These are phyloP conservation scores for Amanita jacksonii DNA, from an alignment of 768 basidiomycete species.

Conservation along the genomic window DNA sequence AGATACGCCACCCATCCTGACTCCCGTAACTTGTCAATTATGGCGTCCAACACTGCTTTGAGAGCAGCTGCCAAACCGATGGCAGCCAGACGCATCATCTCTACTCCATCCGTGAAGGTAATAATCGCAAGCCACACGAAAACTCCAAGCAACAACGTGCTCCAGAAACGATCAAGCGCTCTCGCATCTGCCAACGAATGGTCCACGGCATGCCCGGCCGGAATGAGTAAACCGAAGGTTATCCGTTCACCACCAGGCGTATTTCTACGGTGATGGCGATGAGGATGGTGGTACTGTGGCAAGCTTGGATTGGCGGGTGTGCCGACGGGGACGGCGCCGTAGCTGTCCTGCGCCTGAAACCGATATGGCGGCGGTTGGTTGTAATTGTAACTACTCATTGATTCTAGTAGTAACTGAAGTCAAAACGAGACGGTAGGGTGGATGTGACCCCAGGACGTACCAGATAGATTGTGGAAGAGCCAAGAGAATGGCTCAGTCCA, in stretches of 20 bases:
- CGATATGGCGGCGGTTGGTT: conserved; percentile 4
- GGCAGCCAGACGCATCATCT: background rate
- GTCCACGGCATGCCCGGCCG: background rate
- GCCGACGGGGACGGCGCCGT: background rate
- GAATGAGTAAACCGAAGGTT: background rate
- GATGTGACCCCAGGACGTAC: too few species aligned
- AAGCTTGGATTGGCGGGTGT: background rate
- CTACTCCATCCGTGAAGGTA: conserved; percentile 3
- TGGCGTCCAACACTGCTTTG: conserved; percentile 1
- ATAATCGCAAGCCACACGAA: conserved; percentile 1
- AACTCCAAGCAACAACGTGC: background rate
- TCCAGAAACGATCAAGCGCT: background rate
- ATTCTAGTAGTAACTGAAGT: background rate
- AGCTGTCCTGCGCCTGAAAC: background rate
- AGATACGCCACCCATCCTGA: background rate
- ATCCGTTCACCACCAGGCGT: background rate
- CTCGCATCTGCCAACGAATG: conserved; percentile 4
- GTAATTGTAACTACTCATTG: background rate
- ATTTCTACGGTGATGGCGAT: background rate
- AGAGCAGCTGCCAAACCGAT: background rate
- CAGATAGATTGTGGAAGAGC: too few species aligned
- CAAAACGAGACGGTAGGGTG: background rate
- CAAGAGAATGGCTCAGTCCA: background rate
- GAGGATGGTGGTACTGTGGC: background rate
- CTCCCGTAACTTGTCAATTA: background rate